Evolutionary conservation across 805 yeast genomes (phyloP).

Genomic region (Kodamaea sagamina): DNA sequence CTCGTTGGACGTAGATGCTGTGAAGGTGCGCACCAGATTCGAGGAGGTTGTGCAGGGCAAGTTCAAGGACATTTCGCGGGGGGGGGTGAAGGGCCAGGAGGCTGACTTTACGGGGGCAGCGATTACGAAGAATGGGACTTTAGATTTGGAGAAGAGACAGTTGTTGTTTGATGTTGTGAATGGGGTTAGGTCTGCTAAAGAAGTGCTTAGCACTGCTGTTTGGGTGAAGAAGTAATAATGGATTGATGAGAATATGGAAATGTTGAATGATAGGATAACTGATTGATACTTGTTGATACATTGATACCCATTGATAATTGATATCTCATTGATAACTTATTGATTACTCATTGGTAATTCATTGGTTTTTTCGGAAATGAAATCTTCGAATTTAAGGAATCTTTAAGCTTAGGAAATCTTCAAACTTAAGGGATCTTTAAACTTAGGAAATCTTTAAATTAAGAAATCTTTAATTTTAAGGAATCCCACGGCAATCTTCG

Average conservation of each 20-base stretch:
- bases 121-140: constrained; percentile 32
- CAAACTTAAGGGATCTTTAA: too few relatives aligned
- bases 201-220: constrained; percentile 28
- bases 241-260: not conserved
- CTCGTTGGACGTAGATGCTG: constrained; percentile 25
- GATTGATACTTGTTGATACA: too few relatives aligned
- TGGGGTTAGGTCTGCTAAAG: constrained; percentile 29
- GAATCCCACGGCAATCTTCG: too few relatives aligned
- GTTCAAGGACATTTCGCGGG: constrained; percentile 18
- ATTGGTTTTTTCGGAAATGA: too few relatives aligned
- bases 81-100: constrained; percentile 12
- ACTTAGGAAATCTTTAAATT: too few relatives aligned
- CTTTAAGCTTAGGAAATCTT: too few relatives aligned
- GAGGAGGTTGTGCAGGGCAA: constrained; percentile 37
- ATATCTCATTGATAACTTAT: too few relatives aligned
- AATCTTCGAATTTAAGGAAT: too few relatives aligned
- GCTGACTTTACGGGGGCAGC: constrained; percentile 25
- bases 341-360: too few relatives aligned
- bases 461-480: too few relatives aligned
- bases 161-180: constrained; percentile 31
- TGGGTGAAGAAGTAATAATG: constrained; percentile 22
- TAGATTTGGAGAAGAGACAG: constrained; percentile 30
- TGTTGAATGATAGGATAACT: not conserved
- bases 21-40: constrained; percentile 26
- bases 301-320: too few relatives aligned